Base-by-base conservation (phyloP, 2,329 filamentous ascomycete genomes). In the Fusarium udum region DNA sequence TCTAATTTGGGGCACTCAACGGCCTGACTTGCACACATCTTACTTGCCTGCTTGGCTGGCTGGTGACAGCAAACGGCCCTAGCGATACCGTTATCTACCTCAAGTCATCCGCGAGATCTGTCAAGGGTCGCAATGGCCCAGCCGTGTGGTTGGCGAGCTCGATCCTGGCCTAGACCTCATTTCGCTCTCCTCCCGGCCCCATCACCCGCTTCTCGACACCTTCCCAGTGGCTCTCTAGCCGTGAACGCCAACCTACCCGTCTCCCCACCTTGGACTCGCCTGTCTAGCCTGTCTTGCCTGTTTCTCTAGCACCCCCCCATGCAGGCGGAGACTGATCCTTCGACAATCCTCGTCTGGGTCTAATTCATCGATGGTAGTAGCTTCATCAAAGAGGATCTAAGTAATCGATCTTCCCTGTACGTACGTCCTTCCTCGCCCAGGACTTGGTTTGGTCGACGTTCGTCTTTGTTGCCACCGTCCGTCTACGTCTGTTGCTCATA, bases 111-210 rank as follows among this genome's bases (percentile, higher is more conserved):
- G 67, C 40, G 57, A 77, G 75, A 77, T 77, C 75, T 77, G 66
- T 72, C 70, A 67, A 78, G 74, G 67, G 56, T 64, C 46, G 69
- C 75, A 65, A 75, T 75, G 71, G 76, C 76, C 76, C 76, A 67
- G 75, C 71, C 69, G 71, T 71, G 49, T 73, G 76, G 76, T 78
- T 78, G 73, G 75, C 69, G 69, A 78, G 72, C 73, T 57, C 52
- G 62, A 75, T 69, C 76, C 71, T 76, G 59, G 72, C 65, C 75
- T 64, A 70, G 57, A 66, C 69, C 72, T 78, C 76, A 78, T 78
- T 78, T 78, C 76, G 76, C 69, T 78, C 75, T 76, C 71, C 63
- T 75, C 64, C 70, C 76, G 76, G 74, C 76, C 74, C 76, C 76
- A 65, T 78, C 71, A 75, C 71, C 76, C 76, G 75, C 76, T 77